Percentiles rank a stretch among this genome's conserved stretches.
phyloP scores from a whole-genome alignment of 1,139 yeast species.

The Suhomyces ambrosiae region DNA sequence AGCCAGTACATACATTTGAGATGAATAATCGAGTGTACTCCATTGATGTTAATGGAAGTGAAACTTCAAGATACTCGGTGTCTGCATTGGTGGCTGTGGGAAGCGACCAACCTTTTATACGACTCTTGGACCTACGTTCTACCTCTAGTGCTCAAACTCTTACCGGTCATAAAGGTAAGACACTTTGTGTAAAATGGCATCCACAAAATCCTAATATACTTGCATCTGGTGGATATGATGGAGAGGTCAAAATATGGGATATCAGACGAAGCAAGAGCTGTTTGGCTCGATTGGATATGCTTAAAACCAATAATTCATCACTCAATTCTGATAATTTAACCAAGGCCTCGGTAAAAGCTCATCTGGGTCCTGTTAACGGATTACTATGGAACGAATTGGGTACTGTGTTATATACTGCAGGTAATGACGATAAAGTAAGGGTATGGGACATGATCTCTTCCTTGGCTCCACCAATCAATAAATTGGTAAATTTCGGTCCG shows the following conservation, averaged over 20 bases:
- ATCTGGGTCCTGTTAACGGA: slow-evolving; percentile 75
- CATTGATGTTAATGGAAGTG: slow-evolving; percentile 47
- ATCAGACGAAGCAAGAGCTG: slow-evolving; percentile 69
- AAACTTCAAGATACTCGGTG: slow-evolving; percentile 28
- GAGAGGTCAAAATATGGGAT: slow-evolving; percentile 73
- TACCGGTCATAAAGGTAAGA: slow-evolving; percentile 63
- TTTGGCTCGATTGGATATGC: slow-evolving; percentile 60
- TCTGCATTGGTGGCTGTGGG: slow-evolving; percentile 68
- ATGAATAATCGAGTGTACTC: slow-evolving; percentile 54
- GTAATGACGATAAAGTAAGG: slow-evolving; percentile 74
- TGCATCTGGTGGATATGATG: slow-evolving; percentile 79
- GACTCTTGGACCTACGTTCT: slow-evolving; percentile 72
- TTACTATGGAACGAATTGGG: slow-evolving; percentile 71
- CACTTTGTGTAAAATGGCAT: slow-evolving; percentile 74
- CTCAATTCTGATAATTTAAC: slow-evolving; percentile 29
- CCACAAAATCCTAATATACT: slow-evolving; percentile 63
- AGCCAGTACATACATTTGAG: slow-evolving; percentile 67
- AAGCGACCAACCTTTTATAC: slow-evolving; percentile 66
- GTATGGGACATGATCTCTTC: slow-evolving; percentile 67
- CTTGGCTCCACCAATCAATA: slow-evolving; percentile 54
- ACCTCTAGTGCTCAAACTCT: slow-evolving; percentile 72
- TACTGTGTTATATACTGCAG: slow-evolving; percentile 59
- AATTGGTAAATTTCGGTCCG: slow-evolving; percentile 77
- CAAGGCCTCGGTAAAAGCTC: slow-evolving; percentile 57
- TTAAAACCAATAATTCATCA: slow-evolving; percentile 30